A percentile compares a stretch with the other conserved stretches of the same genome.
Conservation (phyloP, 305 asterid genomes). For the Caryopteris hybrid region DNA sequence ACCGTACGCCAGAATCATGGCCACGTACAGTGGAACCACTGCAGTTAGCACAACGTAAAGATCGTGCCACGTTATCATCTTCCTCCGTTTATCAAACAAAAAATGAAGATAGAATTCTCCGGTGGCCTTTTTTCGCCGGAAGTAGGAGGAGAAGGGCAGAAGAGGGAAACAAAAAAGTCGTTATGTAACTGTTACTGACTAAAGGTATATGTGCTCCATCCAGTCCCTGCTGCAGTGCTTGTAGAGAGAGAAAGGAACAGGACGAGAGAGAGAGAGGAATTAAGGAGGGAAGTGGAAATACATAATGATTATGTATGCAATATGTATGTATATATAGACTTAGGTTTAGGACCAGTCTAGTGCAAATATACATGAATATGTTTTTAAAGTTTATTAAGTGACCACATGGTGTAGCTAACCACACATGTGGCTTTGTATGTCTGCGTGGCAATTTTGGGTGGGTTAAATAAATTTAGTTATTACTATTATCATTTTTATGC, state of each 20-base stretch:
- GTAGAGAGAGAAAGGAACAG: conserved; percentile 1
- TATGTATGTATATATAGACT: conserved; percentile 17
- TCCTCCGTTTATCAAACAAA: not conserved
- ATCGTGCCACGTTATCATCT: conserved; percentile 75
- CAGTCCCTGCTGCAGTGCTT: not conserved
- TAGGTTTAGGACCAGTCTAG: not conserved
- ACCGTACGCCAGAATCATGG: conserved; percentile 88
- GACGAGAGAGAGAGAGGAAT: conserved; percentile 1
- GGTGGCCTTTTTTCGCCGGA: not conserved
- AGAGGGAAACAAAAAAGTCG: not conserved
- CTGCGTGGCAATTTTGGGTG: not conserved
- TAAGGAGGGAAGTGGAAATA: conserved; percentile 12
- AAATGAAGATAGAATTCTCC: not conserved
- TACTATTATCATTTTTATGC: not conserved
- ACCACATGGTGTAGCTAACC: conserved; percentile 17
- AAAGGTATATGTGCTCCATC: conserved; percentile 30
- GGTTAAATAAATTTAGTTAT: too few species aligned
- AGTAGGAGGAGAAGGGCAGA: conserved; percentile 11
- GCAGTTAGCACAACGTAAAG: conserved; percentile 88
- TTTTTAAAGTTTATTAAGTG: not conserved
- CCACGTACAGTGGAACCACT: conserved; percentile 73
- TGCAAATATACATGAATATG: not conserved
- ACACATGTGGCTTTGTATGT: not conserved
- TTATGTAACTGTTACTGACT: conserved; percentile 33
- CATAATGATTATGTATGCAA: not conserved